Evolutionary conservation across 257 asterid genomes (phyloP), one percentile per base, ranked within the genome.

Genomic region (Salvia miltiorrhiza): DNA sequence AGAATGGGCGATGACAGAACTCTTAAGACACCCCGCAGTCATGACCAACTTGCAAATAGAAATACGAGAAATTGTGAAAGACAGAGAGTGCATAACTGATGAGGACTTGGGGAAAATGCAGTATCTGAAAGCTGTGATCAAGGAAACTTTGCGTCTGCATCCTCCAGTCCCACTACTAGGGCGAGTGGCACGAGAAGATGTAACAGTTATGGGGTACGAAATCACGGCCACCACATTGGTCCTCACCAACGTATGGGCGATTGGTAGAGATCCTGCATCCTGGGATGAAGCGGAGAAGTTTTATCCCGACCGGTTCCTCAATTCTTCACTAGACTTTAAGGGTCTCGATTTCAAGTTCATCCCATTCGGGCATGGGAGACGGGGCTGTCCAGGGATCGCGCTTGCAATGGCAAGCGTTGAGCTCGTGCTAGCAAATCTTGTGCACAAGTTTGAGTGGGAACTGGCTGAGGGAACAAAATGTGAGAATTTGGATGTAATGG

Each of bases 1-100:
- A 1, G 87, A 81, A 62, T 87, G 89, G 92, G 62, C 76, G 5
- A 81, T 85, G 89, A 20, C 89, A 12, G 87, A 85, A 28, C 77
- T 86, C 41, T 4, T 86, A 5, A 64, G 77, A 39, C 70, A 84
- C 64, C 88, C 93, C 0, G 4, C 3, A 2, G 44, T 16, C 7
- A 11, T 84, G 67, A 28, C 66, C 0, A 77, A 73, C 6, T 32
- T 87, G 41, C 79, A 78, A 11, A 21, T n/a, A 0, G 92, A 85
- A 65, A 77, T 81, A 3, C 33, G 84, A 53, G 53, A 13, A 62
- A 10, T 75, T 5, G 17, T 56, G 41, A 5, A 61, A 35, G 83
- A 9, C 13, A 76, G 73, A 41, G 3, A n/a, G 0, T 45, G 26
- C n/a, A 77, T 87, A 70, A 77, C 77, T 0, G 82, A 81, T 0